Evolutionary conservation across 208 protist species (phyloP), one percentile per base, ranked within the genome.

Genomic region (Strigomonas galati): DNA sequence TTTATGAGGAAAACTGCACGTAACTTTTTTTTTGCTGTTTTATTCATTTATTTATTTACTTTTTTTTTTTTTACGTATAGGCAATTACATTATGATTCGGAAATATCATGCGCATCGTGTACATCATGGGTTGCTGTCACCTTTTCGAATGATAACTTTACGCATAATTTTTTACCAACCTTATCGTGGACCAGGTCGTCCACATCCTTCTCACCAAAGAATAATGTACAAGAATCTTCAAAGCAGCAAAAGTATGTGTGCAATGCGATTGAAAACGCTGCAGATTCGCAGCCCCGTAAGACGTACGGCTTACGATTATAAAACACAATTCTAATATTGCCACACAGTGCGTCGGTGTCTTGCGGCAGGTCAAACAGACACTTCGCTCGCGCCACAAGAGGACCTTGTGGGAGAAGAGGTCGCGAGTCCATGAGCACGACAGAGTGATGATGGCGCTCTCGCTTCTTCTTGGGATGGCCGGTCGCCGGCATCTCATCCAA

Each of bases 371-470:
- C 48, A 64, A 82, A 85, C 10, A 77, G n/a, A 55, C 71, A 67
- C 0, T 72, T 70, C 6, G 57, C 62, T 6, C 61, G 15, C 64
- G 72, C 68, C 26, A 68, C 43, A n/a, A 51, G 44, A 15, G 67
- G 73, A 0, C 75, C 67, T n/a, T 48, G 37, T 0, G 69, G 76
- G 44, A 85, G 81, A 21, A 67, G 19, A 21, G 62, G 14, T 37
- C 79, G 79, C 15, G 79, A 85, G 60, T 85, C 75, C 43, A 85
- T 62, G 27, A 73, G 69, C 48, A 70, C 35, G 1, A 56, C 51
- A 10, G 35, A 40, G 7, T 40, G 10, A 4, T 10, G 7, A 40
- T 14, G 35, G 35, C 10, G 10, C 35, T 10, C 35, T 40, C 35
- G 7, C 35, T 40, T 40, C n/a, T n/a, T n/a, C n/a, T n/a, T n/a